Base-by-base conservation (phyloP, 495 filamentous ascomycete genomes). In the Hyaloscypha hepaticicola region DNA sequence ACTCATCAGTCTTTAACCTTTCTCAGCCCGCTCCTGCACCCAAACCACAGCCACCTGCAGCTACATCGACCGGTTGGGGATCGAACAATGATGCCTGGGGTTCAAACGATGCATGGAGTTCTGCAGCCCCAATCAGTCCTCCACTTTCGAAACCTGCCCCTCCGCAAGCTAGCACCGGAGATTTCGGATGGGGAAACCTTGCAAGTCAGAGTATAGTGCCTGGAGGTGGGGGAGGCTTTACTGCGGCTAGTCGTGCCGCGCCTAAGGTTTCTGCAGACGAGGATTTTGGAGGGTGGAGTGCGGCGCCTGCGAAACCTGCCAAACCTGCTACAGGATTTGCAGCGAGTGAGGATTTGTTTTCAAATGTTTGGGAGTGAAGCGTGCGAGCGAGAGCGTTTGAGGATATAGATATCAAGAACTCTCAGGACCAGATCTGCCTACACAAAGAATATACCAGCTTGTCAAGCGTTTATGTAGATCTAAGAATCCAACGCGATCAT, bases 231-330 rank as follows among this genome's bases (percentile, higher is more conserved):
- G 81, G 82, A 27, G 81, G 81, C 1, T 82, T 82, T 65, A 76
- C 74, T 14, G 66, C 79, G 12, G 31, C 48, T 3, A 74, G 84
- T 25, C 79, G 80, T 65, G 73, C 77, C 0, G 72, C 78, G 11
- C 86, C 90, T 12, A 87, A 87, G 66, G 88, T 95, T 2, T 82
- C 85, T 29, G 86, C 85, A 0, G 93, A 97, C 72, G 93, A 97
- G 75, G 93, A 97, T 69, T 97, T 96, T 77, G 93, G 93, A 19
- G 92, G 92, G 25, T 97, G 93, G 93, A 89, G 88, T 53, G 80
- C 82, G 26, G 80, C 84, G 8, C 75, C 77, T 29, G 79, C 81
- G n/a, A 75, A 72, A 25, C 62, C 78, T 55, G 63, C 72, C 58
- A 85, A 85, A 73, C 77, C 82, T 63, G 66, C 73, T 60, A 66